Percentiles rank a stretch among this genome's conserved stretches.
Conservation (phyloP, 2,329 filamentous ascomycete genomes). For the Exophiala calicioides region DNA sequence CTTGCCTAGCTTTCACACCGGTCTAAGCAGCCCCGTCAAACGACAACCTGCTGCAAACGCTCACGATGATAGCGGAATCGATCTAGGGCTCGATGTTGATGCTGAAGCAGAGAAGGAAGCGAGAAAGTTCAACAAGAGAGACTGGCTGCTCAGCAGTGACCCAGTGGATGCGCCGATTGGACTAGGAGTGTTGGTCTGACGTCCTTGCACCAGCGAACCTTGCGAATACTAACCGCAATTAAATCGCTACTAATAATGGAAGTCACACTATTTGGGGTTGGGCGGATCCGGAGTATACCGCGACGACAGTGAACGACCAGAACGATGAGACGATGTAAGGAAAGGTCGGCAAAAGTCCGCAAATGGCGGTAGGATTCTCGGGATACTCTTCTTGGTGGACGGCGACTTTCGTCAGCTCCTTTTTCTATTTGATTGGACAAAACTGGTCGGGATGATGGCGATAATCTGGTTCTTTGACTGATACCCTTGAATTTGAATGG, state of each 20-base stretch:
- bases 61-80: slow-evolving; percentile 31
- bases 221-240: neutral
- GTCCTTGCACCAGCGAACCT: neutral
- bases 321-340: slow-evolving; percentile 14
- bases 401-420: neutral
- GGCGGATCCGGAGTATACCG: neutral
- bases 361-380: neutral
- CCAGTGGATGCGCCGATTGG: slow-evolving; percentile 27
- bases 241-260: neutral
- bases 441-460: neutral
- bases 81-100: slow-evolving; percentile 29
- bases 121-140: slow-evolving; percentile 31
- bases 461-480: slow-evolving; percentile 5
- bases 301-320: slow-evolving; percentile 16
- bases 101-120: slow-evolving; percentile 42
- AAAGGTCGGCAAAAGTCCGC: slow-evolving; percentile 4
- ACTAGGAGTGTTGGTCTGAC: slow-evolving; percentile 23
- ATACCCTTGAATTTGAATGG: slow-evolving; percentile 8
- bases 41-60: slow-evolving; percentile 8
- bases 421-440: neutral
- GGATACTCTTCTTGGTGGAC: neutral
- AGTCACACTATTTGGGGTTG: neutral
- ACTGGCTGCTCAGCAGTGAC: slow-evolving; percentile 33
- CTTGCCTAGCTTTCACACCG: slow-evolving; percentile 30
- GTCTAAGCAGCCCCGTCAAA: slow-evolving; percentile 29